These are phyloP conservation scores for Claviceps humidiphila DNA, from an alignment of 2,329 filamentous ascomycete genomes.

Conservation along the genomic window DNA sequence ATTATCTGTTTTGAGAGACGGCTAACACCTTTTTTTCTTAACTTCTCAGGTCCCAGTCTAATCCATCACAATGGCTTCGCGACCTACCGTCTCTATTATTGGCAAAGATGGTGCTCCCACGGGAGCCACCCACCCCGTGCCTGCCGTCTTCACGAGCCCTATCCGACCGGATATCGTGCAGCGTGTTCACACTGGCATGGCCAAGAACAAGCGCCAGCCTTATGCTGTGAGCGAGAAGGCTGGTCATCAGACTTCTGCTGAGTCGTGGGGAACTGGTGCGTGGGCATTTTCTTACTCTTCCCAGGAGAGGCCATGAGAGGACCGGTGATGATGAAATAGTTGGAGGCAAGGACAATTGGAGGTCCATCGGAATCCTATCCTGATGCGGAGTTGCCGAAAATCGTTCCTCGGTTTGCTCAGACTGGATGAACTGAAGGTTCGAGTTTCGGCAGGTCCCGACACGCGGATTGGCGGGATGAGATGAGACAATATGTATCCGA, in stretches of 20 bases:
- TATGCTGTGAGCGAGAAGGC: constrained; percentile 99
- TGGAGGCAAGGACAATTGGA: background rate
- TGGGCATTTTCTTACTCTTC: constrained; percentile 16
- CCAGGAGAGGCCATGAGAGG: too few species aligned
- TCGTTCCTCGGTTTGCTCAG: background rate
- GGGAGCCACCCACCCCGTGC: constrained; percentile 80
- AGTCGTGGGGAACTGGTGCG: constrained; percentile 99
- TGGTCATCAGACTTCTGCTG: constrained; percentile 98
- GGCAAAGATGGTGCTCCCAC: constrained; percentile 88
- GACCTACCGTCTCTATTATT: constrained; percentile 96
- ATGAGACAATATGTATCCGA: background rate
- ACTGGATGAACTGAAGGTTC: too few species aligned
- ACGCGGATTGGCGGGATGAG: background rate
- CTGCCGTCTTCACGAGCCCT: constrained; percentile 91
- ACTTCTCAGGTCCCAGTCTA: constrained; percentile 13
- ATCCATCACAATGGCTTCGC: constrained; percentile 66
- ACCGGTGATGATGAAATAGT: background rate
- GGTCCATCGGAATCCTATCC: too few species aligned
- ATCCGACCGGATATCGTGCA: constrained; percentile 99
- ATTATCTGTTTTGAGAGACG: too few species aligned
- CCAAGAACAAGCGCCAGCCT: constrained; percentile 99
- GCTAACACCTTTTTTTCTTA: background rate
- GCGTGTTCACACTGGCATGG: constrained; percentile 97
- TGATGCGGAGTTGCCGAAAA: background rate
- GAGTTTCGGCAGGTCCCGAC: background rate